Evolutionary conservation across 345 rosid genomes (phyloP).

Genomic region (Laguncularia racemosa): DNA sequence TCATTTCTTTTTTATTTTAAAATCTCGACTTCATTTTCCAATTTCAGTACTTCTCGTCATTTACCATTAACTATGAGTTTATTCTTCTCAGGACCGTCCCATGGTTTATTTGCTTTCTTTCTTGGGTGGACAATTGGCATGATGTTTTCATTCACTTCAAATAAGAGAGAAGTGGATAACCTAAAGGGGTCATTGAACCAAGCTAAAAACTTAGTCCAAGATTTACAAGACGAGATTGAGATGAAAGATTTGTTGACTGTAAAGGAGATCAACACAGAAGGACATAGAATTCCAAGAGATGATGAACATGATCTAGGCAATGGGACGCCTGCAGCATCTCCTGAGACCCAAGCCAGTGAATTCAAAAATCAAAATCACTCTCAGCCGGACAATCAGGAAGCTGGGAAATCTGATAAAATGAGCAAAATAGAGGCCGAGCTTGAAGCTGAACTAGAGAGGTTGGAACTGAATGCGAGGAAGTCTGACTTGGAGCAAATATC

Average conservation of each 20-base stretch:
- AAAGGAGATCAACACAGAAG: constrained; percentile 10
- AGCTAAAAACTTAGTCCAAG: constrained; percentile 19
- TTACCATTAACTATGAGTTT: neutral
- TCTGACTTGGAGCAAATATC: constrained; percentile 6
- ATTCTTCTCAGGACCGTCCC: constrained; percentile 13
- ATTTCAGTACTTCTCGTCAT: too few species aligned
- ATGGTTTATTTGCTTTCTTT: constrained; percentile 12
- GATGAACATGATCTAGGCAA: neutral
- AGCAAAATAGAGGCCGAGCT: constrained; percentile 34
- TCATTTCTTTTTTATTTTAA: too few species aligned
- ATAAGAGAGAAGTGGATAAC: constrained; percentile 13
- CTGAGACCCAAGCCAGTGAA: constrained; percentile 15
- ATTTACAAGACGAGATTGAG: constrained; percentile 29
- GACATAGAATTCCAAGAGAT: neutral
- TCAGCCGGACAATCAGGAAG: constrained; percentile 2
- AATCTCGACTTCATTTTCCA: too few species aligned
- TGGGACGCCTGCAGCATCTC: constrained; percentile 18
- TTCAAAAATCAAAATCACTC: neutral
- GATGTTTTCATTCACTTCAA: constrained; percentile 5
- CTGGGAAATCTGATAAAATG: constrained; percentile 11
- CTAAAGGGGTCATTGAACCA: constrained; percentile 19
- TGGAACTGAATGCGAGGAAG: constrained; percentile 17
- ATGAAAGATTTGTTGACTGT: constrained; percentile 18
- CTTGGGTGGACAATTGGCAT: constrained; percentile 20
- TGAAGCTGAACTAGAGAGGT: constrained; percentile 27